These are phyloP conservation scores for Umbelopsis sp. DNA, from an alignment of 371 early-diverging fungal genomes.

Conservation along the genomic window DNA sequence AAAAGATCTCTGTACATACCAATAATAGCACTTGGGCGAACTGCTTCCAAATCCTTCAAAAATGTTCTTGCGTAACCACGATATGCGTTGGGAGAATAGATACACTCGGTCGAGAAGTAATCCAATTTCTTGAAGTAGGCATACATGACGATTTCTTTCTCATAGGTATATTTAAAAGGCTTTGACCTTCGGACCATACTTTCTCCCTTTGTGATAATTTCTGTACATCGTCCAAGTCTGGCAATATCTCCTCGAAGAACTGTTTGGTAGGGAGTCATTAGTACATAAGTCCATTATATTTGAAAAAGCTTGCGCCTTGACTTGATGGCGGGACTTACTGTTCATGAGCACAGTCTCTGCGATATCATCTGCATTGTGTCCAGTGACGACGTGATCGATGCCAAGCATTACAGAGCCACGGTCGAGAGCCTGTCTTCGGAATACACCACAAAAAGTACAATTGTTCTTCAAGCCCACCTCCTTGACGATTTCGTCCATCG, in stretches of 20 bases:
- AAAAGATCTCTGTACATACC: slow-evolving; percentile 46
- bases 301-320: neutral
- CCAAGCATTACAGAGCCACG: slow-evolving; percentile 92
- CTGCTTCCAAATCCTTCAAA: slow-evolving; percentile 96
- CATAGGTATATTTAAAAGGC: slow-evolving; percentile 99
- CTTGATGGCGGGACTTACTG: slow-evolving; percentile 54
- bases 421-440: slow-evolving; percentile 98
- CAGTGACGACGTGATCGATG: slow-evolving; percentile 97
- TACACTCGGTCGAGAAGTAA: slow-evolving; percentile 99
- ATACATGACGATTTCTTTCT: slow-evolving; percentile 99
- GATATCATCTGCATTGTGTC: slow-evolving; percentile 99
- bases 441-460: slow-evolving; percentile 99
- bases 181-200: slow-evolving; percentile 88
- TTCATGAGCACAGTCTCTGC: slow-evolving; percentile 99
- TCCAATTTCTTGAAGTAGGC: slow-evolving; percentile 99
- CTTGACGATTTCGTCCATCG: slow-evolving; percentile 98
- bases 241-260: slow-evolving; percentile 98
- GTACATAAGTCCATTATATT: no score
- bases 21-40: slow-evolving; percentile 91
- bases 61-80: slow-evolving; percentile 97
- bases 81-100: slow-evolving; percentile 98
- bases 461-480: slow-evolving; percentile 97
- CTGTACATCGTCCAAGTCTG: slow-evolving; percentile 93
- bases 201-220: slow-evolving; percentile 84
- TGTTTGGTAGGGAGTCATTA: slow-evolving; percentile 23